These are phyloP conservation scores for Clarireedia paspali DNA, from an alignment of 2,329 filamentous ascomycete species.

Conservation along the genomic window DNA sequence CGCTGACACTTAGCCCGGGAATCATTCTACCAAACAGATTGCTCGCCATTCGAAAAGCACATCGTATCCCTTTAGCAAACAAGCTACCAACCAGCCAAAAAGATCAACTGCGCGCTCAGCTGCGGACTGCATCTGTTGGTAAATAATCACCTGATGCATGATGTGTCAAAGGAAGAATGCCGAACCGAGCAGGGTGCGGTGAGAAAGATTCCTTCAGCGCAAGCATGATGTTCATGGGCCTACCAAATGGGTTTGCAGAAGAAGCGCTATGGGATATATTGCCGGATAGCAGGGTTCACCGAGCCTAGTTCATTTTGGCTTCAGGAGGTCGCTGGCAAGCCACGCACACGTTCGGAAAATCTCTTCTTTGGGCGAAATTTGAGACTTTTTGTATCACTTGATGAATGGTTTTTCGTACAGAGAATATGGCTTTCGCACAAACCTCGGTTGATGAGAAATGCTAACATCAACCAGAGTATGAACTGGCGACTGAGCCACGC, in stretches of 20 bases:
- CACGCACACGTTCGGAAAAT: constrained; percentile 1
- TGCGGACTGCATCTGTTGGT: not conserved
- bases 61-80: not conserved
- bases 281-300: constrained; percentile 2
- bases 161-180: not conserved
- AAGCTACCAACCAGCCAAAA: not conserved
- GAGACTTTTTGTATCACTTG: not conserved
- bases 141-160: not conserved
- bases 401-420: not conserved
- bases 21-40: no score
- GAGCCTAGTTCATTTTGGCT: not conserved
- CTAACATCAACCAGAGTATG: not conserved
- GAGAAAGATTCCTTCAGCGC: constrained; percentile 2
- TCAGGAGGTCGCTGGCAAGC: not conserved
- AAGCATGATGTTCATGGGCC: not conserved
- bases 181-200: constrained; percentile 1
- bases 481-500: not conserved
- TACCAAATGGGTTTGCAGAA: not conserved
- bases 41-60: no score
- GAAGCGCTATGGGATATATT: not conserved
- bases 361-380: not conserved
- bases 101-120: not conserved
- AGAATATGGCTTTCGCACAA: not conserved
- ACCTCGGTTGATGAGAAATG: not conserved
- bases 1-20: not conserved